Evolutionary conservation across 805 yeast genomes (phyloP), one percentile per base, ranked within the genome.

Genomic region (Candida oleophila): DNA sequence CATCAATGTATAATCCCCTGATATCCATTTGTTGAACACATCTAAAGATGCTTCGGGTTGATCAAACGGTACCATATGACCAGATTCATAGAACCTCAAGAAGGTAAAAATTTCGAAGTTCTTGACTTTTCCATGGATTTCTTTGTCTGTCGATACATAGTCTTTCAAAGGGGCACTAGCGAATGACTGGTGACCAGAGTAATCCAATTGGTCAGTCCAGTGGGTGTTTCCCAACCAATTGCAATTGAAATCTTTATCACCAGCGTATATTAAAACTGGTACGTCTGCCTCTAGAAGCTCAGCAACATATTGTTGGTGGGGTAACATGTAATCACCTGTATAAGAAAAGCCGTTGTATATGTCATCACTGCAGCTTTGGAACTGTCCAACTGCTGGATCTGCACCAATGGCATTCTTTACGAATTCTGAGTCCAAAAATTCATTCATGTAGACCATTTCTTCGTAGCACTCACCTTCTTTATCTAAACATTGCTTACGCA

Each of bases 41-140:
- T 81, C 89, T 52, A 86, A 74, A 2, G 96, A 72, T 59, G 76
- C 76, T 56, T 79, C 82, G 15, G 96, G 96, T 71, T 87, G 92
- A 69, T 91, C 91, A 60, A 71, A 85, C 15, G 97, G 97, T 50
- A 89, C 96, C 97, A 91, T 90, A 69, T 92, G 97, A 22, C 97
- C 97, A 44, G 95, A 97, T 51, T 82, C 92, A 59, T 75, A 90
- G 8, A 91, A 81, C 64, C 96, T 80, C 65, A 89, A 74, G 73
- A 85, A 92, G 3, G 96, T 87, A 56, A 91, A 82, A 49, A 79
- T 75, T 41, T 83, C 83, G 53, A 74, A 78, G 59, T 81, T 85
- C 72, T 89, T 89, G 22, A 83, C 85, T 57, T 85, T 81, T 49
- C 98, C 36, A 15, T 33, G 36, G 7, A 14, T 7, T 15, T 33